Base-by-base conservation (phyloP, 176 grass and related monocot species). In the Calamus simplicifolius region DNA sequence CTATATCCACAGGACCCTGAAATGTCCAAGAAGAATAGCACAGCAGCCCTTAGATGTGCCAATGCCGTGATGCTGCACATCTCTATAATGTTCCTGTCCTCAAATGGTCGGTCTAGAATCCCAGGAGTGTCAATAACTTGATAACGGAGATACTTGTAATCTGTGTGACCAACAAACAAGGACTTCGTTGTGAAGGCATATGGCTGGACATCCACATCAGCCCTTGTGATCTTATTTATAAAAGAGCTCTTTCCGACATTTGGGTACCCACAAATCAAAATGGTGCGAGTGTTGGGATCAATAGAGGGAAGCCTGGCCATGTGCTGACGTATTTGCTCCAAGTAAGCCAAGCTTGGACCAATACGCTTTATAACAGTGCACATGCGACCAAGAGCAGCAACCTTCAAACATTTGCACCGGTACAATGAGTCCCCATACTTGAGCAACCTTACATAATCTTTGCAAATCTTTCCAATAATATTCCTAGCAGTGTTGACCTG, bases 101-200 rank as follows among this genome's bases (percentile, higher is more conserved):
- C 80, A 48, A 82, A 68, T 2, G 80, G 80, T 3, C 80, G 68
- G 21, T 90, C 87, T 50, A 90, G 82, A 55, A 90, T 90, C 29
- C 87, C 87, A 18, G 87, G 87, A 51, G 87, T 90, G 76, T 90
- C 87, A 4, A 90, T 86, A 49, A 90, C 87, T 59, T 90, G 87
- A 72, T 90, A 90, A 6, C 79, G 71, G 27, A 90, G 72, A 49
- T 85, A 90, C 62, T 86, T 90, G 64, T 90, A 90, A 80, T 90
- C 87, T 6, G 87, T 85, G 71, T 90, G 87, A 29, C 87, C 87
- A 58, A 90, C 80, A 38, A 77, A 72, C 14, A 82, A 50, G 13
- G 73, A 72, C 23, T 77, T 82, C 3, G 80, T 82, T 16, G 80
- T 82, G 49, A 82, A 82, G 19, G 80, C 80, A 63, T 77, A 82